Evolutionary conservation across 108 stramenopile genomes (phyloP).

Genomic region (Aurantiochytrium sp.): DNA sequence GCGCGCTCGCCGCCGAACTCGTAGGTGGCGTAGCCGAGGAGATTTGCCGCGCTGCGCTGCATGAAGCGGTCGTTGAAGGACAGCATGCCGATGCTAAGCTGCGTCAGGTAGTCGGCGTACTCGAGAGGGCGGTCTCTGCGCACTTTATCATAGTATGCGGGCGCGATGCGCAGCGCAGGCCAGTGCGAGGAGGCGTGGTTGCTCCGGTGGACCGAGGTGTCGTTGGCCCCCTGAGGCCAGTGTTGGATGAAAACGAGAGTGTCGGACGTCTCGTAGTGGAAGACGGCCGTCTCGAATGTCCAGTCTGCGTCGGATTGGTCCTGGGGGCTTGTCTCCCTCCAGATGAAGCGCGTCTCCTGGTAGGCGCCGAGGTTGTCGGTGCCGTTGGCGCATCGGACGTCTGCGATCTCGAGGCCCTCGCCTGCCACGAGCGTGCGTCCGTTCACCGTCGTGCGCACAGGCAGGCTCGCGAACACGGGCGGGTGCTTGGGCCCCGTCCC

Average conservation of each 20-base stretch:
- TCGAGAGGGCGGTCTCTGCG: background rate
- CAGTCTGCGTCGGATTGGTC: background rate
- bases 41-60: background rate
- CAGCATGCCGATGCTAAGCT: background rate
- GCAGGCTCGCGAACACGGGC: background rate
- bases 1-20: background rate
- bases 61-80: background rate
- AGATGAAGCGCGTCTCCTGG: background rate
- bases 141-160: background rate
- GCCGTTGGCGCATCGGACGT: background rate
- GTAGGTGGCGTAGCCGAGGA: background rate
- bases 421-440: background rate
- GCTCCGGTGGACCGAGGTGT: background rate
- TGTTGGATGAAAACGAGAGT: background rate
- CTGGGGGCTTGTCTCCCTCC: background rate
- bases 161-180: background rate
- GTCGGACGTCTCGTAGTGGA: background rate
- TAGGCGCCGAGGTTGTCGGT: background rate
- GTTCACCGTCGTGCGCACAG: background rate
- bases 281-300: background rate
- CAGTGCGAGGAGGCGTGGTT: background rate
- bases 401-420: background rate
- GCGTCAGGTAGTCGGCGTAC: background rate
- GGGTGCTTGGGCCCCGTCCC: background rate
- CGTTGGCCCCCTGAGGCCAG: background rate